Percentiles rank a stretch among this genome's conserved stretches.
Conservation (phyloP, 179 eudicot species). For the Nepenthes alata region DNA sequence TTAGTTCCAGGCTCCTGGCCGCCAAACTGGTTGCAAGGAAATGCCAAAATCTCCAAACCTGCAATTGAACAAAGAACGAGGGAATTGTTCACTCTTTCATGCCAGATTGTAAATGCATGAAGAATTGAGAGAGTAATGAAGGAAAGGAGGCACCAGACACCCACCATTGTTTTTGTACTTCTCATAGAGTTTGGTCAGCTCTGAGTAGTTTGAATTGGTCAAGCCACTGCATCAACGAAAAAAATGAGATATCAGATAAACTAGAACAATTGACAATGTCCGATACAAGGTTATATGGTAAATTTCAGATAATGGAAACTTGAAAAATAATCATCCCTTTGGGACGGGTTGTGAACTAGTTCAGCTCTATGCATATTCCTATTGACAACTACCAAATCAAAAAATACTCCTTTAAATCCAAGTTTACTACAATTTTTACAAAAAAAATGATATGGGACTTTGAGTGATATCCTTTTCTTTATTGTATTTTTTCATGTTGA, state of each 20-base stretch:
- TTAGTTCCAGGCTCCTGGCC: slow-evolving; percentile 77
- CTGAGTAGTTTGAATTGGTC: slow-evolving; percentile 76
- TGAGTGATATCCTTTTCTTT: too few species aligned
- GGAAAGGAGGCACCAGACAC: not conserved
- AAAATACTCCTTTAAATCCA: too few species aligned
- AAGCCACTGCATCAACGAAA: slow-evolving; percentile 48
- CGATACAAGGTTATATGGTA: not conserved
- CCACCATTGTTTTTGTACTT: slow-evolving; percentile 74
- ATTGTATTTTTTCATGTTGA: too few species aligned
- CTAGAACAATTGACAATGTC: not conserved
- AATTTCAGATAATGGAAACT: not conserved
- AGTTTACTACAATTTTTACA: too few species aligned
- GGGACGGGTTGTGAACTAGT: not conserved
- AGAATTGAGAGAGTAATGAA: too few species aligned
- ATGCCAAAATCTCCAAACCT: slow-evolving; percentile 88
- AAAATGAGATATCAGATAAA: not conserved
- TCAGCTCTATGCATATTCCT: not conserved
- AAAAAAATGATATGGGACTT: too few species aligned
- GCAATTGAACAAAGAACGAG: slow-evolving; percentile 1
- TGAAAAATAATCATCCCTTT: too few species aligned
- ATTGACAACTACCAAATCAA: too few species aligned
- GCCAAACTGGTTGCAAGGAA: slow-evolving; percentile 91
- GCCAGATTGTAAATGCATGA: not conserved
- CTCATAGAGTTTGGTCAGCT: slow-evolving; percentile 51
- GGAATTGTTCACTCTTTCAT: not conserved